These are phyloP conservation scores for Madurella mycetomatis DNA, from an alignment of 2,329 filamentous ascomycete genomes.

Conservation along the genomic window DNA sequence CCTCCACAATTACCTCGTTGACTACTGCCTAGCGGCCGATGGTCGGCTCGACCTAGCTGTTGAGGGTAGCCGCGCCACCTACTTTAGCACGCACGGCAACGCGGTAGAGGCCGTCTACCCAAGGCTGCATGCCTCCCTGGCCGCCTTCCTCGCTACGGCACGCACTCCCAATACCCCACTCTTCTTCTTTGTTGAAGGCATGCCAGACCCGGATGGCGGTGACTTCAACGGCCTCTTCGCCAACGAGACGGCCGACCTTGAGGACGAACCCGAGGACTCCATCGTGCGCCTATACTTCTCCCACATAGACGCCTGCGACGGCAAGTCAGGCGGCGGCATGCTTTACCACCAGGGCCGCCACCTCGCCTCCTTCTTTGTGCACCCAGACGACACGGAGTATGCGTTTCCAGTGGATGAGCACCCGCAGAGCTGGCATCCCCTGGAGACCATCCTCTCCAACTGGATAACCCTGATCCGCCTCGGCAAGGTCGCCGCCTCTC, in stretches of 20 bases:
- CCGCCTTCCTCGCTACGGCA: not conserved
- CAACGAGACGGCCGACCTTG: not conserved
- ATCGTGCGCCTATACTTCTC: constrained; percentile 1
- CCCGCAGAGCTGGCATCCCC: constrained; percentile 1
- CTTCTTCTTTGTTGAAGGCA: not conserved
- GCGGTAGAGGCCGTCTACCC: constrained; percentile 1
- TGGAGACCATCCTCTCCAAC: constrained; percentile 1
- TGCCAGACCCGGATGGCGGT: not conserved
- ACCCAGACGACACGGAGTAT: not conserved
- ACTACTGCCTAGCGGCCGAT: not conserved
- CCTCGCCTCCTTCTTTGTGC: not conserved
- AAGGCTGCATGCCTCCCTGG: not conserved
- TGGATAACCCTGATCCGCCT: not conserved
- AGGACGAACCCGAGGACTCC: not conserved
- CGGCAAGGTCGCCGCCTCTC: constrained; percentile 2
- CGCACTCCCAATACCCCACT: not conserved
- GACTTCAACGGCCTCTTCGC: not conserved
- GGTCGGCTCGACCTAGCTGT: not conserved
- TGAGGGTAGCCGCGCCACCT: not conserved
- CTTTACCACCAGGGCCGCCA: constrained; percentile 1
- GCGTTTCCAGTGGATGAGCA: not conserved
- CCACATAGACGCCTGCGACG: not conserved
- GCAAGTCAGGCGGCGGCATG: not conserved
- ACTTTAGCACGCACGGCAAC: not conserved
- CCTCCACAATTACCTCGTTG: constrained; percentile 2